Conservation (phyloP, 1,284 basidiomycete species). For the Marasmius fiardii region DNA sequence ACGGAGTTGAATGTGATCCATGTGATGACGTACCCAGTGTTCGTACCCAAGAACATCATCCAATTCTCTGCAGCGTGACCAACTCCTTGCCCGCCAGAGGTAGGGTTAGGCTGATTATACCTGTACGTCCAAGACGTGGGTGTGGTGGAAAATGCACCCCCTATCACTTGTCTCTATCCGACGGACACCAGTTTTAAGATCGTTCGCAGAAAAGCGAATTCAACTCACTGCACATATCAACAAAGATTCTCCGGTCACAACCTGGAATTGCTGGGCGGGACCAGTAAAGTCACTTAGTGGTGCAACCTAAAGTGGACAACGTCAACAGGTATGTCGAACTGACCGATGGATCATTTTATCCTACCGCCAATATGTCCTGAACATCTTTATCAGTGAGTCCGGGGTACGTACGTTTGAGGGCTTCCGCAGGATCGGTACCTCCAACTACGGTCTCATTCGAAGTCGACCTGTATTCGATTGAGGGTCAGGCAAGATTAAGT, state of each 20-base stretch:
- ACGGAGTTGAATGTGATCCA: not conserved
- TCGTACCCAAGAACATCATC: conserved; percentile 46
- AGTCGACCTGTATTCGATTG: conserved; percentile 35
- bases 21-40: not conserved
- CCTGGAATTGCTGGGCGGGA: conserved; percentile 34
- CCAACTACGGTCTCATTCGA: conserved; percentile 48
- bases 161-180: conserved; percentile 44
- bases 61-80: conserved; percentile 56
- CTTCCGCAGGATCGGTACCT: conserved; percentile 31
- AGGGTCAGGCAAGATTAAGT: not conserved
- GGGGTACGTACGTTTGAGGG: conserved; percentile 41
- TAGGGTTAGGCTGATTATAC: conserved; percentile 49
- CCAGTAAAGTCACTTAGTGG: conserved; percentile 37
- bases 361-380: conserved; percentile 31
- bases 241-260: conserved; percentile 44
- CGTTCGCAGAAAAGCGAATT: not conserved
- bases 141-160: conserved; percentile 30
- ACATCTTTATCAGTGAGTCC: conserved; percentile 37
- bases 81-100: conserved; percentile 30
- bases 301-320: conserved; percentile 20
- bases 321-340: too few species aligned
- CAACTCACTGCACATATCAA: conserved; percentile 50
- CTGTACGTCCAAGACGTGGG: conserved; percentile 5
- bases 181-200: not conserved
- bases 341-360: conserved; percentile 18